These are phyloP conservation scores for Verticillium dahliae DNA, from an alignment of 2,329 filamentous ascomycete species.

Conservation along the genomic window DNA sequence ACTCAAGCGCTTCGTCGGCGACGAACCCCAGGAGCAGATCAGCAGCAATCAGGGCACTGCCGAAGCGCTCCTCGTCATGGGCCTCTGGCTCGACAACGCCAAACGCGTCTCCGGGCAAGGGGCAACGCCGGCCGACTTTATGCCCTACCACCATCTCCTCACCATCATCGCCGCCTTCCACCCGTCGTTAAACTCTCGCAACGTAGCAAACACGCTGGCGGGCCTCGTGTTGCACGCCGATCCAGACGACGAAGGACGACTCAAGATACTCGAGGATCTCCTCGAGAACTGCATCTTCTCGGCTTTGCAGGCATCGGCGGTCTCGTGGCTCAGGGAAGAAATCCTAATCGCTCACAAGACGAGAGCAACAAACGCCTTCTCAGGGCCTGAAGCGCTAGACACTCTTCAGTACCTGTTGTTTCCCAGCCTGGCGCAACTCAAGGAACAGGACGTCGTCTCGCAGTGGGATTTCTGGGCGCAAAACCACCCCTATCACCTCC, in stretches of 20 bases:
- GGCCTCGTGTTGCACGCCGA: conserved; percentile 51
- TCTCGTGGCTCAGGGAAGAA: conserved; percentile 59
- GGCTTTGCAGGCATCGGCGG: conserved; percentile 54
- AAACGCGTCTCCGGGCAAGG: conserved; percentile 31
- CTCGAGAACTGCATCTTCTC: conserved; percentile 60
- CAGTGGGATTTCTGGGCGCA: conserved; percentile 42
- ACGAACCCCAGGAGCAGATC: conserved; percentile 42
- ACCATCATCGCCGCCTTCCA: conserved; percentile 54
- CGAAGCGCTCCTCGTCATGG: conserved; percentile 54
- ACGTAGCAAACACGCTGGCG: conserved; percentile 46
- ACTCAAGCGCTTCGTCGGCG: conserved; percentile 45
- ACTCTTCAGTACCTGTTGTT: conserved; percentile 57
- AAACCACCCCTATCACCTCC: conserved; percentile 48
- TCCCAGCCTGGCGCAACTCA: conserved; percentile 44
- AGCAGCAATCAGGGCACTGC: conserved; percentile 44
- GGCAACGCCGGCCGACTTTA: conserved; percentile 33
- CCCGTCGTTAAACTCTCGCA: conserved; percentile 44
- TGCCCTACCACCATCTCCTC: conserved; percentile 54
- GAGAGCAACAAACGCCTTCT: conserved; percentile 31
- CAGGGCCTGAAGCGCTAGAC: conserved; percentile 48
- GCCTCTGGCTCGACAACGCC: conserved; percentile 50
- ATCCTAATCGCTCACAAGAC: conserved; percentile 38
- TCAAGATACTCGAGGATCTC: conserved; percentile 58
- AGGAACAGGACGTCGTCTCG: conserved; percentile 30
- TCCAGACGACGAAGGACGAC: conserved; percentile 50